A percentile compares a stretch with the other conserved stretches of the same genome.
These are phyloP conservation scores for Tulasnella calospora DNA, from an alignment of 768 basidiomycete genomes.

Conservation along the genomic window DNA sequence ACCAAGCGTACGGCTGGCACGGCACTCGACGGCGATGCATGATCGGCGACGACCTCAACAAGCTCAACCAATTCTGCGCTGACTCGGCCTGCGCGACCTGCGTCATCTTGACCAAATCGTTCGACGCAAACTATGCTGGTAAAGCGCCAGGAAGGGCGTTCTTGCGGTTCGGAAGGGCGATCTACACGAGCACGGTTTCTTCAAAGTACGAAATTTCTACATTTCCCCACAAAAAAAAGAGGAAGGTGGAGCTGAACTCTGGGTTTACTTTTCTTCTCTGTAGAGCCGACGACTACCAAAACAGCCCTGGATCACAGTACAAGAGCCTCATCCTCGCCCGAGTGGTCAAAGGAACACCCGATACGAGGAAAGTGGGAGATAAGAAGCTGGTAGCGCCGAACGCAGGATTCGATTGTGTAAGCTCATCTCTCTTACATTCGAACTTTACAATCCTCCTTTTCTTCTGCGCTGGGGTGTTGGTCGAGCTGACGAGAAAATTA, in stretches of 20 bases:
- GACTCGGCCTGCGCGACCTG: slow-evolving; percentile 12
- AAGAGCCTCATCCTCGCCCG: slow-evolving; percentile 17
- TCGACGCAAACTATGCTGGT: slow-evolving; percentile 12
- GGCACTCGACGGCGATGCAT: slow-evolving; percentile 5
- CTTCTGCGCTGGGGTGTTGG: neutral
- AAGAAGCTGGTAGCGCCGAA: neutral
- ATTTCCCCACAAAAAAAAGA: too few relatives aligned
- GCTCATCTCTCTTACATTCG: neutral
- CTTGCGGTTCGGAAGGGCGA: slow-evolving; percentile 17
- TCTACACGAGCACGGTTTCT: neutral
- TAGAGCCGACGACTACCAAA: slow-evolving; percentile 18
- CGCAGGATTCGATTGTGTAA: slow-evolving; percentile 13
- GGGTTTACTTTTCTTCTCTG: neutral
- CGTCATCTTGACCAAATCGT: slow-evolving; percentile 8
- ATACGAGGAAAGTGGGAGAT: neutral
- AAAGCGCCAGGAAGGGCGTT: slow-evolving; percentile 11
- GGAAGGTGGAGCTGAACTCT: neutral
- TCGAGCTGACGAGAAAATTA: neutral
- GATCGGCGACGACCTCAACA: slow-evolving; percentile 11
- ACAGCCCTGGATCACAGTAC: neutral
- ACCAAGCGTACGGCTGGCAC: slow-evolving; percentile 22
- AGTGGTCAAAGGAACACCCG: slow-evolving; percentile 10
- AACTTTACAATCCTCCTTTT: neutral
- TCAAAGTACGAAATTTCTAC: neutral
- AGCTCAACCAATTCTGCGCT: slow-evolving; percentile 5